These are phyloP conservation scores for Penstemon davidsonii DNA, from an alignment of 257 asterid species.

Conservation along the genomic window DNA sequence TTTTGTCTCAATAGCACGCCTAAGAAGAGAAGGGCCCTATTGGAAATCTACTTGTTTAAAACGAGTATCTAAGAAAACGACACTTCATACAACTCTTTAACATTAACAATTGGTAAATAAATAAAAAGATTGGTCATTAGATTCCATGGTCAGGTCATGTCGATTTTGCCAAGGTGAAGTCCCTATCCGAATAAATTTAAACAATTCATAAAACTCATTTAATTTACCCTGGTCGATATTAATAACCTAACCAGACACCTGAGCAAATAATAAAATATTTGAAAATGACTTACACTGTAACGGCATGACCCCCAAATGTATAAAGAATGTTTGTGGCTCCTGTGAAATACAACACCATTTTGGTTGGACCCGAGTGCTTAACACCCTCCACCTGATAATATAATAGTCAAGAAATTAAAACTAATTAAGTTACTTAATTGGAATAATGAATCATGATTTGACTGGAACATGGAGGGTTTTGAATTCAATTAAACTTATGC, in stretches of 20 bases:
- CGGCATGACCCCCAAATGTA: conserved; percentile 98
- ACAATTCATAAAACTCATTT: background rate
- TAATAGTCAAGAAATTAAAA: background rate
- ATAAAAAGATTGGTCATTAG: background rate
- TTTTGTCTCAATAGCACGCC: conserved; percentile 38
- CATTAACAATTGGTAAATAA: background rate
- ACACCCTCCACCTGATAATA: conserved; percentile 63
- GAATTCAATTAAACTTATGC: background rate
- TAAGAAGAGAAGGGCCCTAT: conserved; percentile 24
- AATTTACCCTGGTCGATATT: conserved; percentile 17
- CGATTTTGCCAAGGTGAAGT: conserved; percentile 35
- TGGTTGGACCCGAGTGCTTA: conserved; percentile 75
- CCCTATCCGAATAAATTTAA: conserved; percentile 31
- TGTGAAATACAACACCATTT: conserved; percentile 81
- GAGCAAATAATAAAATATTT: background rate
- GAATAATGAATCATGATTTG: background rate
- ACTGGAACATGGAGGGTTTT: background rate
- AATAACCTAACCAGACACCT: conserved; percentile 9
- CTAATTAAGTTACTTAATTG: background rate
- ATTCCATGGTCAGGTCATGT: conserved; percentile 31
- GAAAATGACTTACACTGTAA: conserved; percentile 75
- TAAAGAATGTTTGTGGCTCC: conserved; percentile 94
- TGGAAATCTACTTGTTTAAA: conserved; percentile 14
- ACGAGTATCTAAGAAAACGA: conserved; percentile 21
- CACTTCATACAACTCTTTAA: conserved; percentile 25